Evolutionary conservation across 2,329 filamentous ascomycete genomes (phyloP).

Genomic region (Ophiocordyceps camponoti-floridani): DNA sequence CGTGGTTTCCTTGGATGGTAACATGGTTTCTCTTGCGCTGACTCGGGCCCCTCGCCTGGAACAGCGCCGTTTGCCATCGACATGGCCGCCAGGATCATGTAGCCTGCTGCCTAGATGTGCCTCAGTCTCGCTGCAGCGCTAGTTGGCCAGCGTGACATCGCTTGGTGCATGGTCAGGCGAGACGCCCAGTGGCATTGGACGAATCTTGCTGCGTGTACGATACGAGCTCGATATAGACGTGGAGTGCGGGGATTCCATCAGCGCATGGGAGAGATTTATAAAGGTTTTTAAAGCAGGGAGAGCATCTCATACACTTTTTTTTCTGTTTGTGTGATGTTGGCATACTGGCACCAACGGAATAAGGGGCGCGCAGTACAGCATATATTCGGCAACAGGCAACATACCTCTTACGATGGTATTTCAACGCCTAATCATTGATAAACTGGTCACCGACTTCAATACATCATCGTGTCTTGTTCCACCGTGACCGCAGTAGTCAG

Average conservation of each 20-base stretch:
- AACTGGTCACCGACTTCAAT: too few species aligned
- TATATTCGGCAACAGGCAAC: too few species aligned
- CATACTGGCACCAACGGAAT: too few species aligned
- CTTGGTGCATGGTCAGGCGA: not conserved
- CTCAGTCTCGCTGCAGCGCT: not conserved
- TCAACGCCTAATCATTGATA: too few species aligned
- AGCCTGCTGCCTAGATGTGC: slow-evolving; percentile 3
- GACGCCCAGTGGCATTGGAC: not conserved
- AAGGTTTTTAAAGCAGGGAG: not conserved
- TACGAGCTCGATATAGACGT: not conserved
- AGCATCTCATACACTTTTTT: not conserved
- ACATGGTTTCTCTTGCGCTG: too few species aligned
- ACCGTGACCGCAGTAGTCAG: too few species aligned
- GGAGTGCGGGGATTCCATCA: too few species aligned
- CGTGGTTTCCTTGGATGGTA: not conserved
- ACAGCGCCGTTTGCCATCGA: slow-evolving; percentile 42
- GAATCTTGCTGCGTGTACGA: not conserved
- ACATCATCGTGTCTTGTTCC: too few species aligned
- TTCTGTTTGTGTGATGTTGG: too few species aligned
- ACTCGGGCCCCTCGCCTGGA: not conserved
- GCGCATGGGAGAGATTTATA: too few species aligned
- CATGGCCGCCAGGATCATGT: slow-evolving; percentile 26
- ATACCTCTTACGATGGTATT: too few species aligned
- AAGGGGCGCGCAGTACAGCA: too few species aligned
- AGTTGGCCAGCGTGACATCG: not conserved